Evolutionary conservation across 768 basidiomycete genomes (phyloP).

Genomic region (Hygrophorus russula): DNA sequence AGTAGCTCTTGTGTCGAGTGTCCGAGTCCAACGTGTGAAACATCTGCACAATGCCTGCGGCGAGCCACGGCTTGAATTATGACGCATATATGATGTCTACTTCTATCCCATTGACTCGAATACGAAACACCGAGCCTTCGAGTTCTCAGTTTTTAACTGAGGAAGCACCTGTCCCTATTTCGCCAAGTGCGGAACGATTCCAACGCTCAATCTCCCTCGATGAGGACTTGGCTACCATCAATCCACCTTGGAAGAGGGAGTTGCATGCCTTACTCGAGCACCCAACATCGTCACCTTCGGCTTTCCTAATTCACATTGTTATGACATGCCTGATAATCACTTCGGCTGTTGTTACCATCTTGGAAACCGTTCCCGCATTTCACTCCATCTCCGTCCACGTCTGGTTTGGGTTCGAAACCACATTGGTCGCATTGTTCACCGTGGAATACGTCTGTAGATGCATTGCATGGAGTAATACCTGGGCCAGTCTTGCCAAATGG

Average conservation of each 20-base stretch:
- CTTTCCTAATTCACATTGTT: slow-evolving; percentile 65
- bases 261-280: slow-evolving; percentile 68
- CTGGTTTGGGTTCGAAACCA: slow-evolving; percentile 86
- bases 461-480: slow-evolving; percentile 65
- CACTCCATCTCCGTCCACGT: slow-evolving; percentile 56
- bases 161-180: slow-evolving; percentile 21
- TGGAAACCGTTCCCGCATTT: slow-evolving; percentile 73
- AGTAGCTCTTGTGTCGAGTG: too few species aligned
- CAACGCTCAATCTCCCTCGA: slow-evolving; percentile 24
- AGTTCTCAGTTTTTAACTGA: slow-evolving; percentile 28
- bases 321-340: slow-evolving; percentile 63
- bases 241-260: slow-evolving; percentile 50
- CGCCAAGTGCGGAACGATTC: slow-evolving; percentile 28
- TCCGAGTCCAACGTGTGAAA: too few species aligned
- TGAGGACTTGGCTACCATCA: slow-evolving; percentile 23
- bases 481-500: slow-evolving; percentile 54
- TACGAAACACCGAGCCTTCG: background rate
- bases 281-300: slow-evolving; percentile 64
- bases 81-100: background rate
- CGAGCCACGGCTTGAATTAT: too few species aligned
- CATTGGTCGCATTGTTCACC: slow-evolving; percentile 75
- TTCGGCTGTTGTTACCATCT: slow-evolving; percentile 64
- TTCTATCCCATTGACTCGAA: slow-evolving; percentile 1
- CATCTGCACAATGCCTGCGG: too few species aligned
- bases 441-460: slow-evolving; percentile 69